Evolutionary conservation across 495 filamentous ascomycete species (phyloP).

Genomic region (Baudoinia panamericana): DNA sequence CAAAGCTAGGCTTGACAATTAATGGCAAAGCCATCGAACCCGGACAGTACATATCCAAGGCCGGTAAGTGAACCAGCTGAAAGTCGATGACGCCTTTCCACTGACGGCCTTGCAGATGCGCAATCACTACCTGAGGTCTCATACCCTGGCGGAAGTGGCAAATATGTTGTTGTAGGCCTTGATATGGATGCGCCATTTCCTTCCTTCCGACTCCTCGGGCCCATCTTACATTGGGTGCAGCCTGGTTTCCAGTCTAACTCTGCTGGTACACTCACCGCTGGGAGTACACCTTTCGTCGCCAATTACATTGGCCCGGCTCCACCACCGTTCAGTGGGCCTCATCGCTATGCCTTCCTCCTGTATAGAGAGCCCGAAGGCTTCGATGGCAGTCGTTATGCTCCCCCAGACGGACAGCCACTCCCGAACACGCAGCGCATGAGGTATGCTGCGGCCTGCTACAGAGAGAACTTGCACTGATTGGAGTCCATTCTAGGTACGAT

Average conservation of each 20-base stretch:
- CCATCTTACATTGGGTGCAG: conserved; percentile 41
- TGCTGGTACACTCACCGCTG: conserved; percentile 13
- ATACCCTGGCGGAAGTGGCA: not conserved
- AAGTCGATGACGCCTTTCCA: not conserved
- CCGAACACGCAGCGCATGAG: conserved; percentile 34
- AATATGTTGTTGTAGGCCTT: conserved; percentile 3
- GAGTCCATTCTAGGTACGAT: no score
- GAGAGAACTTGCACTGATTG: no score
- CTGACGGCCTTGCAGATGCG: conserved; percentile 1
- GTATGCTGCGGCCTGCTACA: no score
- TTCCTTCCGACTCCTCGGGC: conserved; percentile 19
- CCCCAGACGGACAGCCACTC: conserved; percentile 33
- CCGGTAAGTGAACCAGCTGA: conserved; percentile 2
- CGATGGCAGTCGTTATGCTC: conserved; percentile 33
- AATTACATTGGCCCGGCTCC: conserved; percentile 41
- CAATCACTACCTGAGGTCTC: conserved; percentile 2
- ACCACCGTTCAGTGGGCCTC: conserved; percentile 37
- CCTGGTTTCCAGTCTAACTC: conserved; percentile 29
- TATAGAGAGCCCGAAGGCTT: conserved; percentile 44
- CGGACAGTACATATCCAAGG: conserved; percentile 4
- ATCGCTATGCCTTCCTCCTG: conserved; percentile 45
- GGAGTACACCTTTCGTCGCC: conserved; percentile 27
- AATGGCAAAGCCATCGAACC: not conserved
- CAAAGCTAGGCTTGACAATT: conserved; percentile 1
- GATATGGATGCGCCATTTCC: conserved; percentile 11